Evolutionary conservation across 2,329 filamentous ascomycete genomes (phyloP).

Genomic region (Fusarium pseudonygamai): DNA sequence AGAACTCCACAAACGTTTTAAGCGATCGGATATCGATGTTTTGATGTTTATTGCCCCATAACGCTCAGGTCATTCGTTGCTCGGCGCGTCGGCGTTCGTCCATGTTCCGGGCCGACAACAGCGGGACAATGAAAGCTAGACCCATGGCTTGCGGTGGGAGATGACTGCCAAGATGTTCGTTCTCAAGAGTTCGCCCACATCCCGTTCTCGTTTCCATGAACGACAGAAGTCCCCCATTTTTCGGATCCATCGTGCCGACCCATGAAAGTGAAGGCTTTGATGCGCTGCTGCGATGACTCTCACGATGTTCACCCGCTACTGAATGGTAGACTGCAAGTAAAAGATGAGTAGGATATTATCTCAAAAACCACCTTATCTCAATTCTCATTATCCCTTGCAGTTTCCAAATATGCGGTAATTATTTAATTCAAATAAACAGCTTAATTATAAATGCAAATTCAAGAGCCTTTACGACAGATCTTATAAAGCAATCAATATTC

Average conservation of each 20-base stretch:
- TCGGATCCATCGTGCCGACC: neutral
- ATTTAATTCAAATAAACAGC: no score
- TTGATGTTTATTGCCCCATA: fast-evolving
- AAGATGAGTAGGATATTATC: fast-evolving
- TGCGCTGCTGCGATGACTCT: neutral
- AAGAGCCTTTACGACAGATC: fast-evolving
- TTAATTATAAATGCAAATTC: no score
- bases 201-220: no score
- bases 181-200: neutral
- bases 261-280: fast-evolving
- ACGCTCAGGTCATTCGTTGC: neutral
- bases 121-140: fast-evolving
- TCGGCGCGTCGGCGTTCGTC: no score
- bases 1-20: fast-evolving
- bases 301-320: fast-evolving
- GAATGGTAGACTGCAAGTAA: no score
- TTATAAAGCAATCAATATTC: neutral
- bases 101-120: neutral
- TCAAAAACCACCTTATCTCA: neutral
- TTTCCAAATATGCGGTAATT: no score
- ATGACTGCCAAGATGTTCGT: neutral
- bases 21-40: neutral
- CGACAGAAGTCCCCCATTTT: neutral
- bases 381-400: no score
- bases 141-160: neutral